Percentiles rank a stretch among this genome's conserved stretches.
These are phyloP conservation scores for Coffea canephora DNA, from an alignment of 257 asterid genomes.

Conservation along the genomic window DNA sequence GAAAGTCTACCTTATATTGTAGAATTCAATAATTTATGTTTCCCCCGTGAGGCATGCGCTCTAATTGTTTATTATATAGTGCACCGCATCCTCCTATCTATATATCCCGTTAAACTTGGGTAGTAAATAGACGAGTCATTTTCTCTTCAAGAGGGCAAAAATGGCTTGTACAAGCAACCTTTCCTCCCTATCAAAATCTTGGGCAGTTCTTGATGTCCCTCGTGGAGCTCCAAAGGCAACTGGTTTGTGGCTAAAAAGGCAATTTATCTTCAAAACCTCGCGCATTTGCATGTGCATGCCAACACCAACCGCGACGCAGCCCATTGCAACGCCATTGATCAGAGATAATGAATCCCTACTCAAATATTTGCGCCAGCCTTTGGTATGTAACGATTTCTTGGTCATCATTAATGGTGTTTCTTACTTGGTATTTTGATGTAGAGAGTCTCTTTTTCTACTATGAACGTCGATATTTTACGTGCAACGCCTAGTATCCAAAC, in stretches of 20 bases:
- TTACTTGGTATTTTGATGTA: no score
- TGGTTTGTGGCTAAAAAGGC: conserved; percentile 1
- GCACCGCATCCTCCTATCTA: neutral
- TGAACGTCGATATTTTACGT: no score
- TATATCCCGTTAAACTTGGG: neutral
- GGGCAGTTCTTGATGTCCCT: neutral
- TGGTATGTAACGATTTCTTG: neutral
- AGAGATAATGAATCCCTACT: conserved; percentile 20
- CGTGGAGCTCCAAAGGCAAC: neutral
- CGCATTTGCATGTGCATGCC: conserved; percentile 17
- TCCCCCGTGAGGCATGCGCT: conserved; percentile 8
- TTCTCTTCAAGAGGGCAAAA: neutral
- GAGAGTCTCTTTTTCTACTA: no score
- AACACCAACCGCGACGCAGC: neutral
- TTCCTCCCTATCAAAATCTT: neutral
- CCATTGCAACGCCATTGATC: conserved; percentile 18
- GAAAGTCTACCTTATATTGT: no score
- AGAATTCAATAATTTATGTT: neutral
- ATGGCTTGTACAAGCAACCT: conserved; percentile 9
- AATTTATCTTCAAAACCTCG: conserved; percentile 2
- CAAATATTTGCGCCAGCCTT: conserved; percentile 14
- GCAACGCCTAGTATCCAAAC: no score
- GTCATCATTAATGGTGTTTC: neutral
- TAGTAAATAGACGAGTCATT: neutral
- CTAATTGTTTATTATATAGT: neutral